Conservation (phyloP, 495 filamentous ascomycete species). For the Neurospora sp. region DNA sequence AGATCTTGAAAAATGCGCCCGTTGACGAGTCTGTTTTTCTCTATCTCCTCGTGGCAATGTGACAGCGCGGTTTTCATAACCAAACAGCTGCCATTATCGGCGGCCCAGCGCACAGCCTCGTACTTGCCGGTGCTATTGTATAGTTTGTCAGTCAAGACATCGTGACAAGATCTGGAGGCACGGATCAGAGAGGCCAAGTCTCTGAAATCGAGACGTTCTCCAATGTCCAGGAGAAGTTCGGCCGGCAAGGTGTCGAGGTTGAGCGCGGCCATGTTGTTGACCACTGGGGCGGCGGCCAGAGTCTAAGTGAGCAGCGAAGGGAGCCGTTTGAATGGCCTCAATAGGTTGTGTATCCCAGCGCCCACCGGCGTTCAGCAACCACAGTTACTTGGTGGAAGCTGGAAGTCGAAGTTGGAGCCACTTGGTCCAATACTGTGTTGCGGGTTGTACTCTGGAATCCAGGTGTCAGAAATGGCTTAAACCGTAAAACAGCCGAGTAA, state of each 20-base stretch:
- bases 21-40: not conserved
- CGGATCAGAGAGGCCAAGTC: not conserved
- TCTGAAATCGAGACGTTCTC: not conserved
- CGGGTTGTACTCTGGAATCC: not conserved
- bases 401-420: not conserved
- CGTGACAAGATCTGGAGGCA: not conserved
- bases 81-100: not conserved
- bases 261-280: not conserved
- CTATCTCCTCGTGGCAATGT: not conserved
- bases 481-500: not conserved
- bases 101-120: constrained; percentile 1
- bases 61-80: not conserved
- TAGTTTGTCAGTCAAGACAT: not conserved
- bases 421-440: not conserved
- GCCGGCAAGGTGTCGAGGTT: not conserved
- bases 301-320: not conserved
- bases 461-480: not conserved
- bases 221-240: constrained; percentile 4
- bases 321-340: not conserved
- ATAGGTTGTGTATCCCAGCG: not conserved
- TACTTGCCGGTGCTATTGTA: not conserved
- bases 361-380: not conserved
- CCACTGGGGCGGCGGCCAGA: not conserved
- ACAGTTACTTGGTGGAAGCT: not conserved
- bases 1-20: not conserved